Conservation (phyloP, 1,139 yeast genomes). For the Pichia sp. region DNA sequence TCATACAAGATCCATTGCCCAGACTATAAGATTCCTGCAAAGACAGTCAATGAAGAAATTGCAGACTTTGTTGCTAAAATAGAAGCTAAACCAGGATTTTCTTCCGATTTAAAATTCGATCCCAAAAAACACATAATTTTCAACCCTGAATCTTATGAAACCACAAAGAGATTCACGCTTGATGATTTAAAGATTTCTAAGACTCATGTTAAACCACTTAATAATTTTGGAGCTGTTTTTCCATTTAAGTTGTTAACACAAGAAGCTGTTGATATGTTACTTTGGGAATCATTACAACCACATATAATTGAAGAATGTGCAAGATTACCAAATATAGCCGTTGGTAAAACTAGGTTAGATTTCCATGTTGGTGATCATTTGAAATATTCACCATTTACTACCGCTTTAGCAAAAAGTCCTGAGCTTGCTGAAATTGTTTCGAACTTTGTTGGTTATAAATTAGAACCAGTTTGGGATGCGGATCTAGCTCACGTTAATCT, state of each 20-base stretch:
- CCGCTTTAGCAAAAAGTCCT: slow-evolving; percentile 27
- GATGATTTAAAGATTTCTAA: slow-evolving; percentile 30
- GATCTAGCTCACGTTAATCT: slow-evolving; percentile 33
- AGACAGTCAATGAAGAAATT: slow-evolving; percentile 29
- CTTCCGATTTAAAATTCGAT: slow-evolving; percentile 30
- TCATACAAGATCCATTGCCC: slow-evolving; percentile 22
- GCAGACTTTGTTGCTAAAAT: slow-evolving; percentile 23
- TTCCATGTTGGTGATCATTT: slow-evolving; percentile 33
- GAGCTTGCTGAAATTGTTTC: slow-evolving; percentile 26
- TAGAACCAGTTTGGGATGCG: slow-evolving; percentile 29
- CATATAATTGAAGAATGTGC: slow-evolving; percentile 28
- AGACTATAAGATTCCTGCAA: slow-evolving; percentile 26
- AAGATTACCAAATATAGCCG: slow-evolving; percentile 30
- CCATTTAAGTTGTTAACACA: slow-evolving; percentile 34
- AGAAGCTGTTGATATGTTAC: slow-evolving; percentile 33
- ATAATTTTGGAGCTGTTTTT: slow-evolving; percentile 31
- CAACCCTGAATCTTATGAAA: slow-evolving; percentile 25
- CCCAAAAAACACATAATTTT: slow-evolving; percentile 29
- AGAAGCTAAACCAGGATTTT: slow-evolving; percentile 28
- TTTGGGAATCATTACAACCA: slow-evolving; percentile 33
- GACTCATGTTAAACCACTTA: slow-evolving; percentile 29
- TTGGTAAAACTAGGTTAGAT: slow-evolving; percentile 29
- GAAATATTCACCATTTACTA: slow-evolving; percentile 30
- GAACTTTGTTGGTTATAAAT: slow-evolving; percentile 27
- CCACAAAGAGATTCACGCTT: slow-evolving; percentile 25